Base-by-base conservation (phyloP, 2,329 filamentous ascomycete species). In the Sporothrix pallida region DNA sequence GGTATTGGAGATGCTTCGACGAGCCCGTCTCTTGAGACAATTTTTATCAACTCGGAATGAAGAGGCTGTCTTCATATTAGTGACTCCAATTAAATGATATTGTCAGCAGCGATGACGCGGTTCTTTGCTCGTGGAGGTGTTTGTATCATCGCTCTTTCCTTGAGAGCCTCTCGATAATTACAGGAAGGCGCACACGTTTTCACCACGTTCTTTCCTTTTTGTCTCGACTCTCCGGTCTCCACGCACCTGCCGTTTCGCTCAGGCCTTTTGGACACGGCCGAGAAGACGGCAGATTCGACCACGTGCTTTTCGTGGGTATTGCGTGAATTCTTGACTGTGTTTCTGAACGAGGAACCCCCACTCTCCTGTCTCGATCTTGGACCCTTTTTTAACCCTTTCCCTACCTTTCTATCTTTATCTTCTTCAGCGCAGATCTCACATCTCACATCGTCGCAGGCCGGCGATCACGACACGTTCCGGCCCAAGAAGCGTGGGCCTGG, bases 401-500 rank as follows among this genome's bases (percentile, higher is more conserved):
- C 26, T 1, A 3, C 26, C 9, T 13, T 54, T 63, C 31, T 20
- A 12, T 37, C 13, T 37, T 52, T 37, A 52, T 50, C 20, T 37
- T 68, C 63, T 52, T 31, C 9, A 67, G 12, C 63, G 20, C 20
- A 67, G 20, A 67, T 50, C 42, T 60, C 54, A 63, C 69, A 62
- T 62, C 42, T 42, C 54, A 67, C 31, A 67, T 31, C 63, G 69
- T 71, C 69, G 69, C 69, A 71, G 56, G 23, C 42, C 54, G 69
- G 37, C 37, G 69, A 71, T 71, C 69, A 62, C 42, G 42, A 71
- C 54, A 62, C 17, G 20, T 46, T 71, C 68, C 50, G 52, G 46
- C 13, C 69, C 31, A 37, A 37, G 7, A 37, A 37, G 31, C 7
- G 31, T 37, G 31, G 31, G 31, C 31, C 31, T 37, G 4, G 31